Evolutionary conservation across 2,329 filamentous ascomycete genomes (phyloP), one percentile per base, ranked within the genome.

Genomic region (Spiromastix sp.): DNA sequence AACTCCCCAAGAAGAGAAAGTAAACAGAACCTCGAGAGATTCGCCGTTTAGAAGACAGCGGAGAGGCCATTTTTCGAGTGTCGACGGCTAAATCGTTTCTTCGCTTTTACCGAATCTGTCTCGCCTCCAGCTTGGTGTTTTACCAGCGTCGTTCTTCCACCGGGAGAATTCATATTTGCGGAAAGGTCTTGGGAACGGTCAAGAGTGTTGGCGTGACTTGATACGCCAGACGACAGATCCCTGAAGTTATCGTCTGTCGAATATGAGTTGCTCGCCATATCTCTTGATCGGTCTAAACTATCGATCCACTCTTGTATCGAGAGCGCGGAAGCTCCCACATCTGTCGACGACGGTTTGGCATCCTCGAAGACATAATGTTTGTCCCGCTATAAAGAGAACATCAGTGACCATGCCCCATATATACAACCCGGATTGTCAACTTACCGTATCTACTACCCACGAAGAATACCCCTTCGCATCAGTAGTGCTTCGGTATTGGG

Each of bases 311-410:
- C 89, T 46, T 91, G 79, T 4, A 84, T 82, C 4, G 79, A 79
- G 39, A 77, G 71, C 42, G 78, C 77, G 28, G 73, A 74, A 27
- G 71, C 71, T 43, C 77, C 79, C 15, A 71, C 68, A 46, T 77
- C 74, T 42, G 67, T 72, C 31, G 69, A 69, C 39, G 78, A 76
- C 12, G 78, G 72, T 55, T 93, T 94, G n/a, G 78, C 71, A 51
- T 96, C 87, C 62, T 98, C 91, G 51, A 98, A 98, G 10, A 82
- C 82, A 55, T 84, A 91, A 49, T 93, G 87, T 52, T 87, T 82
- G 39, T 93, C 87, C 45, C 77, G 77, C 89, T 94, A 47, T 25
- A 40, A 5, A 12, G 34, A 41, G 19, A 7, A 24, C n/a, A 24
- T 24, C 21, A 24, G 21, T 24, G 21, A 24, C 7, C n/a, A n/a